Evolutionary conservation across 345 rosid species (phyloP).

Genomic region (Eucalyptus paniculata): DNA sequence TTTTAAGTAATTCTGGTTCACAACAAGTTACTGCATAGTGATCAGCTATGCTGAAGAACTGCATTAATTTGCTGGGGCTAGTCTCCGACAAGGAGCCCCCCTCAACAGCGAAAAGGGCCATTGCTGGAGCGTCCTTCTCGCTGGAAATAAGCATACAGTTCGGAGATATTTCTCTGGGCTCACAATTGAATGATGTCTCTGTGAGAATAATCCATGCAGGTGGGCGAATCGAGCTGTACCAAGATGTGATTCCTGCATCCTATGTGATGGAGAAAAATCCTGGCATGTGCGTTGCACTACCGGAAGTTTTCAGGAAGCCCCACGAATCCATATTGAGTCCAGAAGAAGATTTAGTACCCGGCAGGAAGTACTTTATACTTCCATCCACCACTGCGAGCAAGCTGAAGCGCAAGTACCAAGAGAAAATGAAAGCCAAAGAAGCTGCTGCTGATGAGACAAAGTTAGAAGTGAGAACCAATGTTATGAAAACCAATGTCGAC

Average conservation of each 20-base stretch:
- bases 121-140: neutral
- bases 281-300: conserved; percentile 36
- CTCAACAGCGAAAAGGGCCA: neutral
- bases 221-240: conserved; percentile 33
- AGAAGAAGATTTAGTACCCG: conserved; percentile 30
- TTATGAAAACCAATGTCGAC: conserved; percentile 20
- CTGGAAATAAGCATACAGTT: conserved; percentile 9
- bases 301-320: conserved; percentile 39
- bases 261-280: conserved; percentile 42
- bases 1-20: neutral
- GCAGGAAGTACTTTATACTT: conserved; percentile 32
- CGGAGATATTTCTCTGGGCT: neutral
- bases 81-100: neutral
- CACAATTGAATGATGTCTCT: neutral
- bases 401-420: conserved; percentile 16
- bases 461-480: conserved; percentile 11
- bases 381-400: conserved; percentile 35
- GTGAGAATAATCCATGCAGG: conserved; percentile 54
- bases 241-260: conserved; percentile 20
- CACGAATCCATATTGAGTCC: conserved; percentile 23
- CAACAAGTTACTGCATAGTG: neutral
- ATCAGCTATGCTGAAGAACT: conserved; percentile 18
- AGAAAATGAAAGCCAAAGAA: neutral
- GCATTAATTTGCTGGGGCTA: conserved; percentile 7
- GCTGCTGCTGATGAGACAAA: neutral